Base-by-base conservation (phyloP, 805 yeast genomes). In the Yarrowia yakushimensis region DNA sequence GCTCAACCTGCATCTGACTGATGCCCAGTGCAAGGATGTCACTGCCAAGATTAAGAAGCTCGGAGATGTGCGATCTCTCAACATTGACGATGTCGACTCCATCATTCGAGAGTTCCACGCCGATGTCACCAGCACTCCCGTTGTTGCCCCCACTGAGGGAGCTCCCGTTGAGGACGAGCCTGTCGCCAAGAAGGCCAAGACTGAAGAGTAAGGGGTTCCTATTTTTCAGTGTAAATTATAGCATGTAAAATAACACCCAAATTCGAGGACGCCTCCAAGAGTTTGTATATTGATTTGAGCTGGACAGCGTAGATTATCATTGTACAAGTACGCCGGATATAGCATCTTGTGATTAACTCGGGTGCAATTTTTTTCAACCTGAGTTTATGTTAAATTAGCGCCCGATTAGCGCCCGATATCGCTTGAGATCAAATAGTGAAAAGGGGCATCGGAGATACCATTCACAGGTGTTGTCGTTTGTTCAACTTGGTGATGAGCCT, bases 1-100 rank as follows among this genome's bases (percentile, higher is more conserved):
- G 78, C 84, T 93, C 78, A 92, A 94, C 78, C 81, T 93, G 77
- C 79, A 86, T 70, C 81, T 93, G 73, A 85, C 94, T 55, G 99
- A 93, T 73, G 93, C 86, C 69, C 97, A 93, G 82, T 81, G 89
- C 78, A 94, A 94, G 82, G 97, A 90, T 74, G 96, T 94, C 67
- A 93, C 99, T 34, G 81, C 82, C 69, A 92, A 92, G 81, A 92
- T 93, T 77, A 93, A 93, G 82, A 82, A 85, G 77, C 82, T 93
- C 71, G 99, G 98, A 68, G 99, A 93, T 75, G 90, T 94, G 64
- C 85, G 98, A 77, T 94, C 90, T 64, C 82, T 94, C 74, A 90
- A 87, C 74, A 92, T 93, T 72, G 98, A 94, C 74, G 99, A 93
- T 77, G 98, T 94, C 63, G 99, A 93, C 77, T 90, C 97, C 33